Base-by-base conservation (phyloP, 805 yeast genomes). In the Wickerhamomyces hampshirensis region DNA sequence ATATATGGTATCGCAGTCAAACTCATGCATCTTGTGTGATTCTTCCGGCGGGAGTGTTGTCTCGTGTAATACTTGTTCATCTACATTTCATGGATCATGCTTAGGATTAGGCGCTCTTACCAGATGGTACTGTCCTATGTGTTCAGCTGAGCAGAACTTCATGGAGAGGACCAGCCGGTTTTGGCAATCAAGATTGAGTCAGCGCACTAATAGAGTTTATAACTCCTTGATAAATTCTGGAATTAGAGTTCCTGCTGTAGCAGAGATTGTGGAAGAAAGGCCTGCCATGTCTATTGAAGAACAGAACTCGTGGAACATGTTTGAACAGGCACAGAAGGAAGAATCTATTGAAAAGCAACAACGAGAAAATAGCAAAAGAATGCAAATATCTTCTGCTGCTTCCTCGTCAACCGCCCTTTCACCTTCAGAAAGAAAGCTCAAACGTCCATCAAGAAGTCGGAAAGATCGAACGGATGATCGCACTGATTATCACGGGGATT, bases 51-150 rank as follows among this genome's bases (percentile, higher is more conserved):
- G 54, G 13, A 34, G 33, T 15, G 47, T 49, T 10, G 33, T 48
- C 6, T 34, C 43, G n/a, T 55, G 59, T 40, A 43, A 51, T n/a
- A 41, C 46, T 5, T 69, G 75, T 37, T 62, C 63, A 3, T 56
- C 66, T 4, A 46, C 53, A 3, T 69, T 68, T 47, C 77, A 71
- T 44, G 50, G 47, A 15, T 30, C 40, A 6, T 71, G 77, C 40
- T 51, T 71, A 13, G 72, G 70, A 3, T 28, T 59, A 1, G 31
- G 43, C 1, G 46, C 39, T 27, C 30, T 29, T 5, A 49, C 37
- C 5, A 53, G 42, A 12, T 71, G 77, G 77, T 55, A 54, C 39
- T 73, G 79, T 47, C 77, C 77, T n/a, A 61, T 69, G 41, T 73
- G 79, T 46, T 75, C 68, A 38, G 51, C 54, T 37, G 58, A 55